Evolutionary conservation across 2,329 filamentous ascomycete species (phyloP).

Genomic region (Phialophora macrospora): DNA sequence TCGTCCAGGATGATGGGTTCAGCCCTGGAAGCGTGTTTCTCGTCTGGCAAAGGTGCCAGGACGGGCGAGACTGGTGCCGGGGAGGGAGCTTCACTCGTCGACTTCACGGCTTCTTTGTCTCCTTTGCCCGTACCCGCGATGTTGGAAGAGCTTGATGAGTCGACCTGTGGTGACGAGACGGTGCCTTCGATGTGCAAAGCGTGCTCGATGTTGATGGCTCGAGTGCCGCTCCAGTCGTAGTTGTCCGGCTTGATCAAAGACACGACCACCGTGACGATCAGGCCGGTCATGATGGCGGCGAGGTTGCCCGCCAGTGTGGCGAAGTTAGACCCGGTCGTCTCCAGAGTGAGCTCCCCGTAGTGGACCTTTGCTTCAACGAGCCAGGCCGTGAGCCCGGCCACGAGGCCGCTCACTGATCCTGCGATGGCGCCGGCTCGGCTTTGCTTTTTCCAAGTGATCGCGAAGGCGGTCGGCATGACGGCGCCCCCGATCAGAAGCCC

Average conservation of each 20-base stretch:
- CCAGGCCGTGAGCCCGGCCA: constrained; percentile 73
- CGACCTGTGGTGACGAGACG: not conserved
- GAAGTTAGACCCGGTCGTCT: constrained; percentile 75
- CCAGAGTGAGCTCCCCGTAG: constrained; percentile 70
- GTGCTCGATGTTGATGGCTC: constrained; percentile 73
- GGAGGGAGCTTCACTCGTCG: constrained; percentile 16
- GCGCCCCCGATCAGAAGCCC: constrained; percentile 84
- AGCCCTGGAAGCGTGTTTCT: constrained; percentile 21
- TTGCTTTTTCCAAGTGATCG: constrained; percentile 79
- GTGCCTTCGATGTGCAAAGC: constrained; percentile 1
- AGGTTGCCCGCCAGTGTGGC: constrained; percentile 68
- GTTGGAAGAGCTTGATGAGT: constrained; percentile 17
- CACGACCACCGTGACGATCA: constrained; percentile 74
- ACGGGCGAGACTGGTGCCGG: constrained; percentile 13
- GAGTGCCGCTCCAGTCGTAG: constrained; percentile 75
- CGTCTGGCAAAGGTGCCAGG: constrained; percentile 12
- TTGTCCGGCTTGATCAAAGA: constrained; percentile 79
- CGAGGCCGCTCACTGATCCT: constrained; percentile 65
- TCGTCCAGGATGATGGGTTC: constrained; percentile 38
- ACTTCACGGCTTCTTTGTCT: constrained; percentile 12
- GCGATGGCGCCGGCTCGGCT: constrained; percentile 61
- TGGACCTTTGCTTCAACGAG: constrained; percentile 73
- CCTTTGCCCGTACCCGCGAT: constrained; percentile 4
- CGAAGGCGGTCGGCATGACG: constrained; percentile 79
- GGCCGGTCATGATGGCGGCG: constrained; percentile 74